A percentile compares a stretch with the other conserved stretches of the same genome.
These are phyloP conservation scores for Trichoderma koningii DNA, from an alignment of 2,329 filamentous ascomycete genomes.

Conservation along the genomic window DNA sequence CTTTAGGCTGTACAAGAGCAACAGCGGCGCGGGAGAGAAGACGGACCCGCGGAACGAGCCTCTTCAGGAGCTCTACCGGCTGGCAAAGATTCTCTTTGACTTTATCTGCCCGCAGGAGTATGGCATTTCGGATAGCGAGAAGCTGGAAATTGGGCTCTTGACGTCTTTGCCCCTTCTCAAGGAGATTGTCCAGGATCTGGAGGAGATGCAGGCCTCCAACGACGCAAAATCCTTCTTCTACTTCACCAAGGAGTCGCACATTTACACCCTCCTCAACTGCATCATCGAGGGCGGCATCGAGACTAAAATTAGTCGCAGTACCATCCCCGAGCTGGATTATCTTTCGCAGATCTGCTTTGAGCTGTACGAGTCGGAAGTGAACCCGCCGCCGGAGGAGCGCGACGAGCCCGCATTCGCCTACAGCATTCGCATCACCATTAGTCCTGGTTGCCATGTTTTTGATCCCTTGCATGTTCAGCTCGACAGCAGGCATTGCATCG, in stretches of 20 bases:
- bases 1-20: slow-evolving; percentile 86
- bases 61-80: slow-evolving; percentile 86
- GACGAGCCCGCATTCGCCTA: slow-evolving; percentile 82
- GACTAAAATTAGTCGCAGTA: slow-evolving; percentile 93
- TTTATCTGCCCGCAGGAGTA: slow-evolving; percentile 99
- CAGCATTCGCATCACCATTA: slow-evolving; percentile 93
- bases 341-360: slow-evolving; percentile 98
- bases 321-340: slow-evolving; percentile 96
- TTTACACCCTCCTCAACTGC: slow-evolving; percentile 96
- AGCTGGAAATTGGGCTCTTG: slow-evolving; percentile 95
- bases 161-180: slow-evolving; percentile 92
- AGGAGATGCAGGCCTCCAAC: slow-evolving; percentile 93
- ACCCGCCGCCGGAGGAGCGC: slow-evolving; percentile 46
- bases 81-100: slow-evolving; percentile 94
- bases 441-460: slow-evolving; percentile 92
- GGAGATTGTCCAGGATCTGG: slow-evolving; percentile 94
- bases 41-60: slow-evolving; percentile 83
- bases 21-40: slow-evolving; percentile 65
- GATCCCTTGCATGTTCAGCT: slow-evolving; percentile 95
- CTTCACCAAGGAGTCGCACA: slow-evolving; percentile 98
- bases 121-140: slow-evolving; percentile 91
- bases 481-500: slow-evolving; percentile 94
- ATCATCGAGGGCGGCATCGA: slow-evolving; percentile 96
- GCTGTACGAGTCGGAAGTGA: slow-evolving; percentile 91
- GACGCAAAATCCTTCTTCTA: slow-evolving; percentile 97